Percentiles rank a stretch among this genome's conserved stretches.
Conservation (phyloP, 2,329 filamentous ascomycete species). For the Tolypocladium nubicola region DNA sequence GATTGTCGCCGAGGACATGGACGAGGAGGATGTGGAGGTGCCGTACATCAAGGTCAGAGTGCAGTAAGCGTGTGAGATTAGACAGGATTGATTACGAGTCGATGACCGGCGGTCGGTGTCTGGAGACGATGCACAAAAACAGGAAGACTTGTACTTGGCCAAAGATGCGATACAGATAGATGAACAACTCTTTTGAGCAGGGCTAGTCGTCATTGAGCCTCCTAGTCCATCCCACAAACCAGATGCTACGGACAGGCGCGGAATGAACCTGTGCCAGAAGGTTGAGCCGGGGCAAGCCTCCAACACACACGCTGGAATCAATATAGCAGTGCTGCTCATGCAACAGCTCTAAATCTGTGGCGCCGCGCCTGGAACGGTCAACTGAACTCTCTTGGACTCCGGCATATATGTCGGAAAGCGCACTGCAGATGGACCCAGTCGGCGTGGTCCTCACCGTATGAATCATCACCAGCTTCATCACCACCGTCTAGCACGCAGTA, state of each 20-base stretch:
- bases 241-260: neutral
- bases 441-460: too few relatives aligned
- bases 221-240: neutral
- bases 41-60: slow-evolving; percentile 91
- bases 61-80: slow-evolving; percentile 10
- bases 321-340: too few relatives aligned
- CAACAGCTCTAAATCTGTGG: too few relatives aligned
- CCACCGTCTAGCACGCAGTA: too few relatives aligned
- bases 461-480: too few relatives aligned
- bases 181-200: neutral
- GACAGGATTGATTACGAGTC: slow-evolving; percentile 5
- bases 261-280: neutral
- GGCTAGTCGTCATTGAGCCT: neutral
- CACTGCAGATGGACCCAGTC: too few relatives aligned
- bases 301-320: too few relatives aligned
- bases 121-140: neutral
- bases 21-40: slow-evolving; percentile 90
- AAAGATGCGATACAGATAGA: neutral
- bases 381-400: too few relatives aligned
- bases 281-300: too few relatives aligned
- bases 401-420: too few relatives aligned
- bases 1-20: slow-evolving; percentile 81
- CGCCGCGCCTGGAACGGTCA: too few relatives aligned
- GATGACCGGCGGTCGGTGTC: neutral
- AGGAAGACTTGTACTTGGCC: neutral